Evolutionary conservation across 73 alveolate genomes (phyloP).

Genomic region (Effrenium voratum): DNA sequence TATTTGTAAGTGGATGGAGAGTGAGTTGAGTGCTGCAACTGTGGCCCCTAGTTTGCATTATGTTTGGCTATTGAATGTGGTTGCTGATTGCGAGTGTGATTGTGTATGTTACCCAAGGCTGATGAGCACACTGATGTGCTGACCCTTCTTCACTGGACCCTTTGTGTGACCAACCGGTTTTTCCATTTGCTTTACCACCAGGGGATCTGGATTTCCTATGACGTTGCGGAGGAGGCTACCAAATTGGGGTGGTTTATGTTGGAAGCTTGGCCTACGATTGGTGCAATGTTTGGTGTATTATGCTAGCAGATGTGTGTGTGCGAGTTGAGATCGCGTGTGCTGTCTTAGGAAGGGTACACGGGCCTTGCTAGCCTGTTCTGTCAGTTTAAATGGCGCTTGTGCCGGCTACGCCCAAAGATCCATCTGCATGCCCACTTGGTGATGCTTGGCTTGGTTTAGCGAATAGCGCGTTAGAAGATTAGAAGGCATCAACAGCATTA

Average conservation of each 20-base stretch:
- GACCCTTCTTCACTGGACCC: not conserved
- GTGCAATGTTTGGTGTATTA: not conserved
- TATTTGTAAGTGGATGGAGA: constrained; percentile 16
- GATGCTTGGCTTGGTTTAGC: not conserved
- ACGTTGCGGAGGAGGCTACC: not conserved
- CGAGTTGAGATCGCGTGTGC: not conserved
- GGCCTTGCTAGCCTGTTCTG: constrained; percentile 7
- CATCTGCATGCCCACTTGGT: constrained; percentile 13
- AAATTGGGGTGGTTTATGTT: not conserved
- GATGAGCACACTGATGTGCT: not conserved
- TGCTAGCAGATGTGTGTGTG: not conserved
- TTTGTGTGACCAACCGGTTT: not conserved
- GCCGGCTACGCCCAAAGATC: constrained; percentile 7
- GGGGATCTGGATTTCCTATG: constrained; percentile 2
- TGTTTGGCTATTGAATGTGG: not conserved
- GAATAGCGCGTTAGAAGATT: not conserved
- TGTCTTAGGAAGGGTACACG: constrained; percentile 24
- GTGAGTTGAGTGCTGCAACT: not conserved
- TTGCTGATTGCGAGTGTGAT: not conserved
- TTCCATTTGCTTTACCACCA: not conserved
- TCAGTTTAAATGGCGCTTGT: not conserved
- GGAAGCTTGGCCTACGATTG: not conserved
- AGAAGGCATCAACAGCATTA: not conserved
- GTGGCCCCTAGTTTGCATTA: not conserved
- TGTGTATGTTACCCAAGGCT: not conserved